Base-by-base conservation (phyloP, 140 eudicot genomes). In the Senecio squalidus region DNA sequence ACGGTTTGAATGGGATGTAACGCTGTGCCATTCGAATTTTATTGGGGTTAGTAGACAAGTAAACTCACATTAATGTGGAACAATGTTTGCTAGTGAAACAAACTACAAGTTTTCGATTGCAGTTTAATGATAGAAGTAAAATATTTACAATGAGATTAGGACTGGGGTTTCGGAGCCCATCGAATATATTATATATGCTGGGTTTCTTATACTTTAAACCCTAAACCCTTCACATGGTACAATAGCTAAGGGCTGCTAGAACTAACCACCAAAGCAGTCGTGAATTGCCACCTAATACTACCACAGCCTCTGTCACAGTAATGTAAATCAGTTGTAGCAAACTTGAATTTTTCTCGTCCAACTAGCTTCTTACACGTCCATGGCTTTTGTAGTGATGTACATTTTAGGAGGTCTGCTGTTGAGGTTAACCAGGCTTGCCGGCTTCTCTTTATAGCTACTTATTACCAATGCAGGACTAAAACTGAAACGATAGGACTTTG, bases 41-140 rank as follows among this genome's bases (percentile, higher is more conserved):
- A 23, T 27, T 21, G 26, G 34, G 52, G 34, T 34, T 40, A 55
- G 18, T 24, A 29, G 34, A 44, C 51, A 44, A 18, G 51, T 56
- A 45, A 45, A 45, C 66, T 23, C 41, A 45, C 50, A 16, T 45
- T 43, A 16, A n/a, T n/a, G 51, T 45, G 55, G 55, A 44, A 61
- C 41, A 44, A 28, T 17, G 28, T 27, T 26, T 61, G 41, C n/a
- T 33, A 23, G 24, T 34, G 41, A 39, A 60, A 60, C 62, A 49
- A 28, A 18, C 54, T 47, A 26, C 54, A 24, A 18, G 46, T 59
- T 59, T 47, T 6, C 7, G 61, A 21, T 62, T 44, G 36, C 21
- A 58, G 46, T 69, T 48, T 69, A 2, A 39, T 38, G 55, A 25
- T 48, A 21, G 36, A 61, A 61, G 31, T 69, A 21, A 62, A 52